Base-by-base conservation (phyloP, 2,329 filamentous ascomycete genomes). In the Ceratocystis cubensis region DNA sequence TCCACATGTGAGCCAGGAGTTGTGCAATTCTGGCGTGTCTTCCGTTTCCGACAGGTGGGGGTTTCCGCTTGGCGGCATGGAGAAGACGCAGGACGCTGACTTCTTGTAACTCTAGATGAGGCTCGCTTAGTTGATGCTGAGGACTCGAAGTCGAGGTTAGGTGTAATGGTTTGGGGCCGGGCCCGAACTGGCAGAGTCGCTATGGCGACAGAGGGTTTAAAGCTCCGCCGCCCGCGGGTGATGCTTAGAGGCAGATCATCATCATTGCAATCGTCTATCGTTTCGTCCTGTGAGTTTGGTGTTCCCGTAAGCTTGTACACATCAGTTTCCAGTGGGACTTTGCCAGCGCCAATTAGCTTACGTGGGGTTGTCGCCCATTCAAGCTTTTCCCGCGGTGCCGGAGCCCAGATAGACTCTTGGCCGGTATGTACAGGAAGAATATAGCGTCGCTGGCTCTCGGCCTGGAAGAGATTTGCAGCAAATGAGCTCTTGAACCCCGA, bases 321-420 rank as follows among this genome's bases (percentile, higher is more conserved):
- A 45, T 30, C 50, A 2, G 25, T 45, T 17, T 50, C n/a, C 5
- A 28, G 17, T 6, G 25, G 33, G 41, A 17, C 33, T 22, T 44
- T 63, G 28, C 45, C 4, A 8, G 50, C 28, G 5, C 37, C 33
- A 45, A 59, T 44, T 15, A 30, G 48, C 20, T 56, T 67, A 20
- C 33, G 63, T 30, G 30, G 28, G 45, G 17, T 45, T 57, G 30
- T 44, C 25, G 8, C 72, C 1, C 70, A 71, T 1, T 71, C 70
- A 3, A 69, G 70, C 10, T 71, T 71, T 13, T 72, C 69, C 17
- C 64, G 68, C 25, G 70, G 71, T 1, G 69, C 69, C 1, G 72
- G 70, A 13, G 73, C 72, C 75, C 75, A 76, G 44, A 76, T 75
- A 2, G 75, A 76, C n/a, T 65, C 71, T 30, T 72, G 48, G 1